Percentiles rank a stretch among this genome's conserved stretches.
These are phyloP conservation scores for Linnemannia schmuckeri DNA, from an alignment of 192 early-diverging fungal genomes.

Conservation along the genomic window DNA sequence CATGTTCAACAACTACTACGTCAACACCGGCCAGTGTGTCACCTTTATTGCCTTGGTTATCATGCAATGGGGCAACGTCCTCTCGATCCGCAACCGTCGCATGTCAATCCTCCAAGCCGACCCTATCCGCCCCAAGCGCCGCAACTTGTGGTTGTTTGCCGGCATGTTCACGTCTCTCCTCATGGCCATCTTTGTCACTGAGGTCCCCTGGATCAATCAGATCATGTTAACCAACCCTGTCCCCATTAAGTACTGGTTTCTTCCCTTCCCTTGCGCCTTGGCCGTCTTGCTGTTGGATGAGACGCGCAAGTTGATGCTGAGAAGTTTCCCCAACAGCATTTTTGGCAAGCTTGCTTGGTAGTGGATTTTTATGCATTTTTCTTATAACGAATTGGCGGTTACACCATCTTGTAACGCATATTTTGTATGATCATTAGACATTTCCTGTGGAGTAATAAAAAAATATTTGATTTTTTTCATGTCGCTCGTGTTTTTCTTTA, in stretches of 20 bases:
- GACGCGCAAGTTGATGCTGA: conserved; percentile 65
- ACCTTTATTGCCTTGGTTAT: conserved; percentile 71
- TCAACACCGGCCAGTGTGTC: conserved; percentile 65
- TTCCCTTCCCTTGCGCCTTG: conserved; percentile 67
- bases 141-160: conserved; percentile 67
- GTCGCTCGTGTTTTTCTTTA: too few species aligned
- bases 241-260: conserved; percentile 72
- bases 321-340: conserved; percentile 58
- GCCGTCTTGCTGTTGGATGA: conserved; percentile 73
- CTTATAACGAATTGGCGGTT: neutral
- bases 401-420: too few species aligned
- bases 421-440: too few species aligned
- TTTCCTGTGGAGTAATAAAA: too few species aligned
- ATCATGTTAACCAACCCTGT: conserved; percentile 65
- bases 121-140: conserved; percentile 65
- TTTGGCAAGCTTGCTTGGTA: conserved; percentile 72
- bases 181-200: conserved; percentile 60
- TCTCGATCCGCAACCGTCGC: conserved; percentile 64
- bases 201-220: conserved; percentile 64
- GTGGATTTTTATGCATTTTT: neutral
- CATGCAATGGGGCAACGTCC: conserved; percentile 69
- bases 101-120: conserved; percentile 69
- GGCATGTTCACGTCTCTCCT: conserved; percentile 57
- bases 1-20: conserved; percentile 57
- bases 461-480: too few species aligned